Base-by-base conservation (phyloP, 768 basidiomycete species). In the Termitomyces sp. region DNA sequence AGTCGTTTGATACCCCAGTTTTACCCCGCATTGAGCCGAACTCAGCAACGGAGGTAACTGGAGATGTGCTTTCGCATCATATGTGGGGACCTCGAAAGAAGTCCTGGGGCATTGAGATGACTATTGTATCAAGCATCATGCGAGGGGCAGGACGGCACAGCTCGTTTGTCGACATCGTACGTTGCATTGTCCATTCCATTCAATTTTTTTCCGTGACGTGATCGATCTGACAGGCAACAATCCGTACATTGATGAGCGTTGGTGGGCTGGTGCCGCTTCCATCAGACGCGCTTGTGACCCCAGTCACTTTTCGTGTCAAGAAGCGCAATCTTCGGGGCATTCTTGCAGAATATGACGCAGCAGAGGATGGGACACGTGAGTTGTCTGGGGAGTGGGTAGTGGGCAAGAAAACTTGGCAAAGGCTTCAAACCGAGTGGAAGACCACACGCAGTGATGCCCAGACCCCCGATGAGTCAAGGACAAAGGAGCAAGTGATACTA, bases 341-440 rank as follows among this genome's bases (percentile, higher is more conserved):
- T 57, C 83, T 99, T 16, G 78, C 83, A 6, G 79, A 87, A 7
- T 84, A 84, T 58, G 96, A 98, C 69, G 82, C 79, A 5, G 69
- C 79, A 18, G 96, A 99, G 73, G 81, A 81, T 11, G 96, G 94
- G 38, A 72, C 68, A 9, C 84, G 96, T 4, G 91, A 96, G 68
- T 80, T 99, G 35, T 87, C 87, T 1, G 96, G 94, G 0, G 96
- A 99, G 78, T 99, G 96, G 96, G 88, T 98, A 24, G 90, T 98
- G n/a, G 93, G 93, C 39, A 91, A 90, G 72, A 86, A 85, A 64
- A 85, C 96, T 0, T 99, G 96, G 96, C 87, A 87, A 64, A 78
- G 86, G 33, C 79, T 97, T 65, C 94, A 97, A 69, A 77, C 82
- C 16, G 93, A 96, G 68, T 91, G 92, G 85, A 87, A 83, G 69